Evolutionary conservation across 1,284 basidiomycete species (phyloP), one percentile per base, ranked within the genome.

Genomic region (Athelia sp.): DNA sequence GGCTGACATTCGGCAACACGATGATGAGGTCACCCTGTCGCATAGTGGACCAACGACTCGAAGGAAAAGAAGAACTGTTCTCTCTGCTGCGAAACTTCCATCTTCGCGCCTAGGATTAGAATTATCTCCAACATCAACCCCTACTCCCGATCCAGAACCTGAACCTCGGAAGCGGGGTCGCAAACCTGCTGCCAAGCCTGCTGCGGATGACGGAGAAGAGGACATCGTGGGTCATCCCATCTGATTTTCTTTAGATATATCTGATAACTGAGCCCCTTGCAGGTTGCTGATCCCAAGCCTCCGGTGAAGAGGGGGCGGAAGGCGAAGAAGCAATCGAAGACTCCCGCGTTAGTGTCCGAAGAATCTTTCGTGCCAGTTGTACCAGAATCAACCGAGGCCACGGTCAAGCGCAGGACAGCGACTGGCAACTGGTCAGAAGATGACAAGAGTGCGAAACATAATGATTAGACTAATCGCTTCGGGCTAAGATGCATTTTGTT

Each of bases 1-100:
- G 50, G 73, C 85, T n/a, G 88, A 91, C 64, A 91, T 91, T 54
- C 73, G 79, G 44, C 76, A 82, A 65, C 84, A 87, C 56, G 87
- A 90, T 64, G 83, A 82, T 49, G 84, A 89, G 56, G 76, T 88
- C 9, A 64, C 64, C 31, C 58, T 66, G 45, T 59, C 63, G 22
- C 36, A 40, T n/a, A 64, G 65, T 26, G 59, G 64, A n/a, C 56
- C 65, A 23, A 38, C 52, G 44, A 42, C 50, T 14, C 18, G 26
- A 47, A 48, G 58, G 47, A 63, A 66, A 23, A 56, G 62, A 48
- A 36, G 44, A 50, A 59, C 61, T 53, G 58, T 58, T 51, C 59
- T 57, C 60, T 58, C 64, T 52, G 61, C 62, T 52, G 55, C 62
- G n/a, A 62, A 67, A 2, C 67, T 75, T 24, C 67, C 72, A 24